Evolutionary conservation across 139 green algal species (phyloP), one percentile per base, ranked within the genome.

Genomic region (Closterium sp.): DNA sequence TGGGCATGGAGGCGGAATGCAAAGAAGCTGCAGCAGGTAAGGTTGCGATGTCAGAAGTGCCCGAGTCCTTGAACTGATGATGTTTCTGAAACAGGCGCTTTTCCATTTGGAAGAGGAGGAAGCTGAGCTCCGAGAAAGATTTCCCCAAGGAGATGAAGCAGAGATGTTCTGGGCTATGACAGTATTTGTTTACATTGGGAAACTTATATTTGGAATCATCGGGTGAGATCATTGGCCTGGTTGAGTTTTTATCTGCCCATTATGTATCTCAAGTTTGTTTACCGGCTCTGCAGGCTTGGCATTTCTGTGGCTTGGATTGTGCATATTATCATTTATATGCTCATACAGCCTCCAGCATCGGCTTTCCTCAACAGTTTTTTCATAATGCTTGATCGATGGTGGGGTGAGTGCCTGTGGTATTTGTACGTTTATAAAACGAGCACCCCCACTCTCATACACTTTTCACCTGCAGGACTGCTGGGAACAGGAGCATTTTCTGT

Each of bases 31-130:
- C 92, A 98, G 84, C 88, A 93, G 90, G 90, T 93, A 31, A 66
- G 86, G 8, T 19, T 33, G 25, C 21, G 88, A 87, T 33, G 10
- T 23, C 31, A 90, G 31, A 76, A 28, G 12, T 76, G 23, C 55
- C 25, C 55, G 25, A 76, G 55, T 19, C 25, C 55, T 76, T 76
- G 16, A 76, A 76, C 16, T 76, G 16, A 76, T 76, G 55, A 19
- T 28, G 55, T 76, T 76, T 76, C 55, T 76, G 55, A 28, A 76
- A 76, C 91, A 95, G 12, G 95, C 98, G 95, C 89, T 99, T 87
- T 30, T 96, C 19, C 84, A 96, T 87, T 93, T 99, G 86, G 98
- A 99, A 93, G 96, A 99, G 81, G 97, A 99, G 31, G 95, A 98
- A 87, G 91, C 95, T 34, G 93, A 96, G 88, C 95, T 99, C 84